A percentile compares a stretch with the other conserved stretches of the same genome.
phyloP scores from a whole-genome alignment of 495 filamentous ascomycete species.

The Daldinia caldariorum region DNA sequence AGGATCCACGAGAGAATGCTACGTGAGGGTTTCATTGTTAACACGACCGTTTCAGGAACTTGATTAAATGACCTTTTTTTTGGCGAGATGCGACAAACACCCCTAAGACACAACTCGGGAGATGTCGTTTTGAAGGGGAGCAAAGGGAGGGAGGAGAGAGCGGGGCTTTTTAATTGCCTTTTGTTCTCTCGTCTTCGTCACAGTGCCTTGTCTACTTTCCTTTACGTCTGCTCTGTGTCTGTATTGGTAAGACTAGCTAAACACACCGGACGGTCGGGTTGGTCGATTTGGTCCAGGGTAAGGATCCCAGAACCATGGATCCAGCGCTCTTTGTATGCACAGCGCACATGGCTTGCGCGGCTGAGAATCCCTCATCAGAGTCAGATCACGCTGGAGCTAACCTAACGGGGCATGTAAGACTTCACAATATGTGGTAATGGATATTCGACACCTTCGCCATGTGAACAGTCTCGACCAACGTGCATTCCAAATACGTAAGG shows the following conservation, averaged over 20 bases:
- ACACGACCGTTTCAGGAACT: neutral
- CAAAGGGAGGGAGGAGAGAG: no score
- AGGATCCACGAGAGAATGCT: constrained; percentile 24
- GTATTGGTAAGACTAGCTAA: no score
- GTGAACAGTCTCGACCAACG: neutral
- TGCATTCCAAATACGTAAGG: neutral
- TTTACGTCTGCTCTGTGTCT: no score
- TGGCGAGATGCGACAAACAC: neutral
- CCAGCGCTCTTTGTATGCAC: neutral
- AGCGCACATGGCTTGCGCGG: neutral
- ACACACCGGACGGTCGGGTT: no score
- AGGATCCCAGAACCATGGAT: neutral
- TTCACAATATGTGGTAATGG: neutral
- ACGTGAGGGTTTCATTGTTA: constrained; percentile 27
- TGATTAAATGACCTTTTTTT: neutral
- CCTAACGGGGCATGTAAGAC: neutral
- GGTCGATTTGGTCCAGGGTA: neutral
- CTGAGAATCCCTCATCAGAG: neutral
- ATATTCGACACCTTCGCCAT: neutral
- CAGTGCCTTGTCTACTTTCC: no score
- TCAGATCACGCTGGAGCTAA: neutral
- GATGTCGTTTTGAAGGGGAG: no score
- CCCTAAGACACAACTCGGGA: neutral
- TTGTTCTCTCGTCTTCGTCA: no score
- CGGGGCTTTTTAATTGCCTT: no score